A percentile compares a stretch with the other conserved stretches of the same genome.
Evolutionary conservation across 1,284 basidiomycete species (phyloP).

Genomic region (Tilletia setariae): DNA sequence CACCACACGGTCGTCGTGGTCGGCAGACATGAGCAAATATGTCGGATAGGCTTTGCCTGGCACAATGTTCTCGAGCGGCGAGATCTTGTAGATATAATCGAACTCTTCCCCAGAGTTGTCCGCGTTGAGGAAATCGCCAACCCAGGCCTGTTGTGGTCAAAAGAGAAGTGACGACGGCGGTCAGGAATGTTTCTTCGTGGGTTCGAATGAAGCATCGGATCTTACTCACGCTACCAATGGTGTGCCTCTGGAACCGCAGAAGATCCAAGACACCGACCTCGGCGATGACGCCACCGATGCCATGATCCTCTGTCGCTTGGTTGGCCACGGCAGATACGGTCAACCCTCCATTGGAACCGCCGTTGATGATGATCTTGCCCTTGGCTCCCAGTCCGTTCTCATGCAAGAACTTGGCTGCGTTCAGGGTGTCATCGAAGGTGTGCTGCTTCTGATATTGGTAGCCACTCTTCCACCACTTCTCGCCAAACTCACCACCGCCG

Average conservation of each 20-base stretch:
- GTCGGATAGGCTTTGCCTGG: conserved; percentile 45
- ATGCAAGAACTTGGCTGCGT: conserved; percentile 68
- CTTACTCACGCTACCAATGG: conserved; percentile 14
- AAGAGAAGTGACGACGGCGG: background rate
- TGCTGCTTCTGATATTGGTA: conserved; percentile 59
- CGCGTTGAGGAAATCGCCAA: conserved; percentile 73
- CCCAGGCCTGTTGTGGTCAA: background rate
- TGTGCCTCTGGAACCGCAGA: conserved; percentile 56
- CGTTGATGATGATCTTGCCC: conserved; percentile 72
- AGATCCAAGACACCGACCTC: conserved; percentile 67
- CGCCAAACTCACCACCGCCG: conserved; percentile 80
- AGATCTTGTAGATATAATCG: conserved; percentile 47
- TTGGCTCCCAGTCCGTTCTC: conserved; percentile 68
- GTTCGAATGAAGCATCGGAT: too few relatives aligned
- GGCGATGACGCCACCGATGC: conserved; percentile 60
- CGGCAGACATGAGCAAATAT: conserved; percentile 44
- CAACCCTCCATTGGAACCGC: conserved; percentile 61
- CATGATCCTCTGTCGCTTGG: conserved; percentile 72
- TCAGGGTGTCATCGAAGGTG: conserved; percentile 66
- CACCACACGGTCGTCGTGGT: conserved; percentile 52
- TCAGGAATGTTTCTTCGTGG: background rate
- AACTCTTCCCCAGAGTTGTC: conserved; percentile 55
- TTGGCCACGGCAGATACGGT: conserved; percentile 76
- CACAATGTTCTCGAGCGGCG: conserved; percentile 50
- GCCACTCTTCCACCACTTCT: conserved; percentile 59